Evolutionary conservation across 1,284 basidiomycete species (phyloP), one percentile per base, ranked within the genome.

Genomic region (Puccinia polysora): DNA sequence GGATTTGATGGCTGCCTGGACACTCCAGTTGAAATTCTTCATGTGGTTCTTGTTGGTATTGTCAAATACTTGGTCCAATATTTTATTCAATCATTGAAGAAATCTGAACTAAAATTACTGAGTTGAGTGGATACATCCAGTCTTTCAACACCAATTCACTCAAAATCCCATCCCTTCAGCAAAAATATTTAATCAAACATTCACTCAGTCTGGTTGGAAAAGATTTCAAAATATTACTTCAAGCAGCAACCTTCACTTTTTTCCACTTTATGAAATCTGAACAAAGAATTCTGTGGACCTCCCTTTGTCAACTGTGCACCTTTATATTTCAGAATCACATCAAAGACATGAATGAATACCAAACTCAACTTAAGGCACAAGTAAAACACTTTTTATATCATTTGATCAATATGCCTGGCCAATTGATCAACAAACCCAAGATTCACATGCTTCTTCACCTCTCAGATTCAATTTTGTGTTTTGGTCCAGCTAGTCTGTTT

Each of bases 371-470:
- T 23, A 14, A 62, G 43, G 12, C 1, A 1, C 20, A 15, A 8
- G 43, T 62, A 12, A 18, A 36, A 4, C 2, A 30, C n/a, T 62
- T 47, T 28, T 25, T 47, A 28, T 62, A 30, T 47, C 59, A 62
- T 36, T 32, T 62, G 10, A 14, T 15, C 1, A 62, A 62, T 10
- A 62, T 62, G 43, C 32, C 40, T 8, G 59, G 43, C 12, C 7
- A 28, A 32, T 82, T 81, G 81, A 81, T 81, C 68, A 81, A 82
- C 67, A 82, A 83, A 69, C 79, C 81, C 0, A 82, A 83, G 65
- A 81, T 78, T 38, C 77, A 78, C 43, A 62, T 77, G 8, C 15
- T 79, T 2, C 49, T 74, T 0, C 78, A 79, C 34, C 65, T 78
- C 10, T 47, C 70, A 8, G 52, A 70, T 4, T 76, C 77, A n/a